Percentiles rank a stretch among this genome's conserved stretches.
These are phyloP conservation scores for Penicillium palitans DNA, from an alignment of 2,329 filamentous ascomycete species.

Conservation along the genomic window DNA sequence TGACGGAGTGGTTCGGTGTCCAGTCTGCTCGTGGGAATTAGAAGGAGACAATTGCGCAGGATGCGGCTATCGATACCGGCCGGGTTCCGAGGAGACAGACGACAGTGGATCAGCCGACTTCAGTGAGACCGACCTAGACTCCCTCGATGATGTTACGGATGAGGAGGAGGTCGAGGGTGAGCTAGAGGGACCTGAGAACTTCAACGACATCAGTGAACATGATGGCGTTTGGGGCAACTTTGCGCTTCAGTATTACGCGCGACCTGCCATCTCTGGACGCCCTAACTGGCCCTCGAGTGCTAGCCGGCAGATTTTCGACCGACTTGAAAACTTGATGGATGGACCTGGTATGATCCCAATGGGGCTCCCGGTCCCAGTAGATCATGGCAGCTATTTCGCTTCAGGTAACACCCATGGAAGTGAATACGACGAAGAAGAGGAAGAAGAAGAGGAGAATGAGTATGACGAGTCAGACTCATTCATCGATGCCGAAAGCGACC, in stretches of 20 bases:
- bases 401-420: constrained; percentile 10
- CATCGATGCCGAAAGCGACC: constrained; percentile 34
- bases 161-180: constrained; percentile 30
- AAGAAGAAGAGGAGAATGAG: constrained; percentile 31
- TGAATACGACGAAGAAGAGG: constrained; percentile 24
- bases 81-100: constrained; percentile 44
- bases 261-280: not conserved
- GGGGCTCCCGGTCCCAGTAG: not conserved
- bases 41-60: constrained; percentile 56
- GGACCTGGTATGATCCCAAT: not conserved
- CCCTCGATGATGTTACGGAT: constrained; percentile 22
- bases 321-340: not conserved
- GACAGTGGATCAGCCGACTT: constrained; percentile 49
- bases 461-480: constrained; percentile 39
- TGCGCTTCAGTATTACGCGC: not conserved
- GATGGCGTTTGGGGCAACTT: constrained; percentile 16
- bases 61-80: constrained; percentile 53
- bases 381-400: not conserved
- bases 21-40: constrained; percentile 62
- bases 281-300: not conserved
- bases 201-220: constrained; percentile 32
- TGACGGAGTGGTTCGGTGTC: constrained; percentile 64
- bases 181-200: constrained; percentile 3
- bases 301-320: constrained; percentile 14
- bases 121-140: constrained; percentile 45